These are phyloP conservation scores for Rossbeevera mucosa DNA, from an alignment of 768 basidiomycete species.

Conservation along the genomic window DNA sequence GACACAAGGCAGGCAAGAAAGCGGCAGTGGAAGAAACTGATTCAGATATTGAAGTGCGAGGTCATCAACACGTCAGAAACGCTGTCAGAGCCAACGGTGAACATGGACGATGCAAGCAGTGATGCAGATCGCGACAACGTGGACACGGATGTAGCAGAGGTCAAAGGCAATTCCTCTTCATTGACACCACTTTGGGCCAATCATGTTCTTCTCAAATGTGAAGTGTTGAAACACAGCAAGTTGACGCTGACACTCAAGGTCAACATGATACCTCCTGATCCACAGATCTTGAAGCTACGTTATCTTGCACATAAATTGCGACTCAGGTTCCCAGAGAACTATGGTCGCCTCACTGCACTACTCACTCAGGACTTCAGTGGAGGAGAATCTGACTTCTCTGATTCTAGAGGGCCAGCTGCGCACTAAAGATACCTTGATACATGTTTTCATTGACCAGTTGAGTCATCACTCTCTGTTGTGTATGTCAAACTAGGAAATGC, in stretches of 20 bases:
- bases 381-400: slow-evolving; percentile 33
- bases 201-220: slow-evolving; percentile 18
- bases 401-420: slow-evolving; percentile 33
- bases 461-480: slow-evolving; percentile 11
- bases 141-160: slow-evolving; percentile 11
- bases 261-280: slow-evolving; percentile 40
- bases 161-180: slow-evolving; percentile 27
- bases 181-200: slow-evolving; percentile 30
- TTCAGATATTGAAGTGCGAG: slow-evolving; percentile 27
- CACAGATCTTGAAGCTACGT: slow-evolving; percentile 47
- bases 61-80: slow-evolving; percentile 15
- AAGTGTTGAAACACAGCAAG: slow-evolving; percentile 37
- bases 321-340: slow-evolving; percentile 53
- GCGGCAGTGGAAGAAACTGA: slow-evolving; percentile 36
- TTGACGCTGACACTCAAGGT: slow-evolving; percentile 46
- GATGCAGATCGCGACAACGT: slow-evolving; percentile 26
- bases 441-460: slow-evolving; percentile 45
- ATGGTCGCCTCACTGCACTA: slow-evolving; percentile 28
- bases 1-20: slow-evolving; percentile 38
- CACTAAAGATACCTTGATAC: slow-evolving; percentile 32
- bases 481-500: background rate
- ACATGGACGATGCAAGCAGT: slow-evolving; percentile 20
- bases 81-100: slow-evolving; percentile 22
- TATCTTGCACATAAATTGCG: slow-evolving; percentile 53
- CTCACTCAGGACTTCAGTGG: slow-evolving; percentile 35